Conservation (phyloP, 768 basidiomycete genomes). For the Amanita jacksonii region DNA sequence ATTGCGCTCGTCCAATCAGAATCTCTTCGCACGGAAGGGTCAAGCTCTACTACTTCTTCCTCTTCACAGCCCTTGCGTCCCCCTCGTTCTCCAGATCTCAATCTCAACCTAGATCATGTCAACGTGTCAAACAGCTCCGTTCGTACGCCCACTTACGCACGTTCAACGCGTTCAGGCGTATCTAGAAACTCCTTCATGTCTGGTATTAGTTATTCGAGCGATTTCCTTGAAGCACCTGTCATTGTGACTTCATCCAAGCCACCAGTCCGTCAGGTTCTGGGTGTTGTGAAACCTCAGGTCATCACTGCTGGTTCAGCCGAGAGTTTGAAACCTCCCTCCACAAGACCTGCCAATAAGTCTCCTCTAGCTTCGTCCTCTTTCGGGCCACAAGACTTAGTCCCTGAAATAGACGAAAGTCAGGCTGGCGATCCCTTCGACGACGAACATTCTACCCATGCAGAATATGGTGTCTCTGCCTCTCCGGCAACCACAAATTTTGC, state of each 20-base stretch:
- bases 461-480: constrained; percentile 27
- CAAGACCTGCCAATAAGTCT: constrained; percentile 44
- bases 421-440: constrained; percentile 58
- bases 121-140: constrained; percentile 49
- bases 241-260: constrained; percentile 66
- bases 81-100: constrained; percentile 47
- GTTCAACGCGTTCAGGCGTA: constrained; percentile 45
- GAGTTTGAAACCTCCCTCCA: constrained; percentile 29
- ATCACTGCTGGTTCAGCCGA: constrained; percentile 43
- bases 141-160: constrained; percentile 28
- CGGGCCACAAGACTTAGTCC: constrained; percentile 54
- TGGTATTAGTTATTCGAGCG: constrained; percentile 65
- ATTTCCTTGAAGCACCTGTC: constrained; percentile 74
- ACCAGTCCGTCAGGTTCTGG: constrained; percentile 61
- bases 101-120: constrained; percentile 54
- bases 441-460: constrained; percentile 30
- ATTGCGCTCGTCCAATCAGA: constrained; percentile 71
- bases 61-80: constrained; percentile 42
- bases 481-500: constrained; percentile 34
- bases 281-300: constrained; percentile 72
- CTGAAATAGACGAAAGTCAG: constrained; percentile 44
- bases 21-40: constrained; percentile 24
- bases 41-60: constrained; percentile 25
- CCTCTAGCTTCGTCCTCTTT: constrained; percentile 67
- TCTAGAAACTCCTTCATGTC: constrained; percentile 67